Evolutionary conservation across 257 asterid genomes (phyloP), one percentile per base, ranked within the genome.

Genomic region (Linaria vulgaris): DNA sequence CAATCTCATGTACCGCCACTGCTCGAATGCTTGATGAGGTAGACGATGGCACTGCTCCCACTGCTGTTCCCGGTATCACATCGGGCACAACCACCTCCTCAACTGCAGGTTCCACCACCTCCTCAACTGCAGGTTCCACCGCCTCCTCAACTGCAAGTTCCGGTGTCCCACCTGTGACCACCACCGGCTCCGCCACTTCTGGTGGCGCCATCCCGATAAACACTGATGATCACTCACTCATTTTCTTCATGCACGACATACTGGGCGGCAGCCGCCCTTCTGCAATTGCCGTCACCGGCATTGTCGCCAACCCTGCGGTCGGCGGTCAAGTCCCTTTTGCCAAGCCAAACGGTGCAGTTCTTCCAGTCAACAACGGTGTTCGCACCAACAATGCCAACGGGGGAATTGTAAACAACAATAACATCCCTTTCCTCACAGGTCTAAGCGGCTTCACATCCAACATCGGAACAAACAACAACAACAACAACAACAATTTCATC

Each of bases 251-350:
- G 97, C 97, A 90, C 52, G 97, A 90, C 73, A 85, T 87, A 15
- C 88, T 90, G 0, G 97, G 97, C 6, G 97, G 97, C 20, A 69
- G 81, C 22, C 91, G 79, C 41, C 96, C 97, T 56, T 83, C 96
- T 0, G 97, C 95, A 48, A 73, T 87, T 22, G 87, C 97, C 0
- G 89, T 90, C 24, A 90, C 96, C 0, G 97, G 97, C 1, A 68
- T 90, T 4, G 97, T 86, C 3, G 84, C 95, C 9, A 90, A 90
- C 22, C 95, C 97, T 0, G 79, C 96, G 0, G 72, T 79, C 1
- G 75, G 95, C 1, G 96, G 97, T 0, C 90, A 90, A 51, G 96
- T 90, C 16, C 95, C 97, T 9, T 90, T 90, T 51, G 92, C 97
- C 5, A 90, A 88, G 66, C 95, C 92, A 0, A 90, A 87, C 24